Evolutionary conservation across 106 monocot genomes (phyloP), one percentile per base, ranked within the genome.

Genomic region (Posidonia australis): DNA sequence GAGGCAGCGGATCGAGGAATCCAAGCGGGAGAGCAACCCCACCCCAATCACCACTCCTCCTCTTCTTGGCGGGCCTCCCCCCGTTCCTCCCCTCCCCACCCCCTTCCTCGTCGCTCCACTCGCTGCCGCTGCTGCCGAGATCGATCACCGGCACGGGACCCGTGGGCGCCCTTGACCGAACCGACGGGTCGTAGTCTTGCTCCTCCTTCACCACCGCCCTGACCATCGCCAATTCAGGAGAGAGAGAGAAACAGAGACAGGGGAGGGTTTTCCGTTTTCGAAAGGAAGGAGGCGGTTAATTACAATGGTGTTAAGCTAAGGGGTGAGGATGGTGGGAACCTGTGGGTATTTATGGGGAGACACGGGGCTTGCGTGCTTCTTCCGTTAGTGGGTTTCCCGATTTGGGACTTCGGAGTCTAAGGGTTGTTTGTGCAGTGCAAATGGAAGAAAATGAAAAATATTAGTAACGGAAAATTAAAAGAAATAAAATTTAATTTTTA

Each of bases 1-100:
- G 67, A 41, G 90, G 79, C 9, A 92, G 58, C 10, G 92, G 92
- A 45, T 82, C 92, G 17, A 92, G 87, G 57, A 87, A 92, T 21
- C 87, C 92, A 0, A 62, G 87, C 25, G 82, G 64, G 0, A 36
- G 10, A 13, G 7, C 21, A 9, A 17, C 66, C 45, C n/a, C 21
- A 23, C 62, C 22, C 20, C 64, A 13, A 9, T 17, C 66, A 25
- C 18, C 17, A 19, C 62, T 23, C 21, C 64, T 64, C 64, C 64
- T 11, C 45, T 31, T 45, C 43, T 47, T 43, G 7, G 13, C 46
- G 13, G 16, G 10, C 24, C 10, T 5, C 23, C 17, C 16, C 27
- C 27, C 65, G 1, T 18, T 26, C 13, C 0, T 32, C 24, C 11
- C 64, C 44, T 42, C 67, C n/a, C 19, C 61, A 3, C 27, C 31